Base-by-base conservation (phyloP, 345 rosid genomes). In the Eucalyptus marginata region DNA sequence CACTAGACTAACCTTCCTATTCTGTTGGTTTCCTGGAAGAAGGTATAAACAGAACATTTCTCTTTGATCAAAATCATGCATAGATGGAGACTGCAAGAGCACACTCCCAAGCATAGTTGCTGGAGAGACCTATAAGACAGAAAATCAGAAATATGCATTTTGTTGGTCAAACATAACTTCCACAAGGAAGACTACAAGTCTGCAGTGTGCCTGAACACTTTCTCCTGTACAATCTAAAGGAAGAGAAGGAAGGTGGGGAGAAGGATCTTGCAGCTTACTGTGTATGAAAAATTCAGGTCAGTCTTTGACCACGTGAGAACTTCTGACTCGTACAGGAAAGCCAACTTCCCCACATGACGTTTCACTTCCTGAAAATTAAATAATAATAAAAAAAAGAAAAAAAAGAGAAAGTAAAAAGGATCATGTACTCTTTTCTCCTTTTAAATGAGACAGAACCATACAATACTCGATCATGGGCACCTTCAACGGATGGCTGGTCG, bases 401-500 rank as follows among this genome's bases (percentile, higher is more conserved):
- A 1, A 12, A 29, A 29, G 88, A 59, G 58, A 76, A 56, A 86
- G 84, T 8, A 24, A 62, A 62, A 86, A 87, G 87, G 50, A 84
- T 85, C 86, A 47, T 79, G 79, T 5, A 80, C 16, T 71, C 86
- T 52, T 46, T 9, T 49, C 46, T 59, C 79, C 31, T 54, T 51
- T 47, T 44, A 58, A 46, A 68, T 49, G 36, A 62, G n/a, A 56
- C 47, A 88, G 83, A 86, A 96, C 33, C 27, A 50, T 14, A 25
- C 0, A 88, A 86, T 40, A 76, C 47, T 76, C 47, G 0, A 76
- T 76, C 84, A 76, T 40, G 29, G 47, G 47, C 44, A 88, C 99
- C 99, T 98, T 95, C 81, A 98, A 89, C 44, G 94, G 99, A 93
- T 98, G 99, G 93, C 97, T 96, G 47, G 94, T 92, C 20, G 93